These are phyloP conservation scores for Aspergillus baeticus DNA, from an alignment of 495 filamentous ascomycete genomes.

Conservation along the genomic window DNA sequence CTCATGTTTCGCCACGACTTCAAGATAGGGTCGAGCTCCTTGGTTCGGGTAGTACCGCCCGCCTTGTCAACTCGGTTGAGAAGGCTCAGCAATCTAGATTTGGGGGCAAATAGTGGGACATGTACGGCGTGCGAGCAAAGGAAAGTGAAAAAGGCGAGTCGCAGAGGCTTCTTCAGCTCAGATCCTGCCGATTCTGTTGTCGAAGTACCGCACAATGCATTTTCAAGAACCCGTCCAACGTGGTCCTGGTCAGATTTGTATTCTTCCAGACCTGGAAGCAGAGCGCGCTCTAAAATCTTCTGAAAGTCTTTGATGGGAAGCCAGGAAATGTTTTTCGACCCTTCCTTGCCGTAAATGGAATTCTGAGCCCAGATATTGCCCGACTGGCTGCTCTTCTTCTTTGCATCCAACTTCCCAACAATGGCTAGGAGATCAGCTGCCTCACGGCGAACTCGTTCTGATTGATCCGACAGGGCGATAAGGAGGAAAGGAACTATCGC, in stretches of 20 bases:
- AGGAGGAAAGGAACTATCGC: constrained; percentile 75
- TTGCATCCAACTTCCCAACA: constrained; percentile 49
- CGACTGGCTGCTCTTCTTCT: constrained; percentile 25
- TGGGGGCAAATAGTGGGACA: constrained; percentile 65
- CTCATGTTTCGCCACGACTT: constrained; percentile 59
- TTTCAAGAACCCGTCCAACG: constrained; percentile 58
- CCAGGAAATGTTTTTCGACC: constrained; percentile 52
- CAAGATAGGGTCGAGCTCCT: constrained; percentile 68
- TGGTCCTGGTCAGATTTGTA: constrained; percentile 72
- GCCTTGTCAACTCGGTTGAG: constrained; percentile 70
- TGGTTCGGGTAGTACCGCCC: constrained; percentile 62
- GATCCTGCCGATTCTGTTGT: constrained; percentile 38
- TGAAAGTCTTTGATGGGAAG: constrained; percentile 55
- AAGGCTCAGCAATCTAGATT: constrained; percentile 65
- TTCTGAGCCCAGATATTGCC: constrained; percentile 49
- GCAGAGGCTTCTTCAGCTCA: constrained; percentile 64
- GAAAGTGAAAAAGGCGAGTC: constrained; percentile 67
- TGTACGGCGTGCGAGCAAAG: constrained; percentile 68
- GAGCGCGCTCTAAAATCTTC: constrained; percentile 59
- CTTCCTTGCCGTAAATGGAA: constrained; percentile 56
- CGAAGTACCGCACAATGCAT: constrained; percentile 48
- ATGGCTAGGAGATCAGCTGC: constrained; percentile 61
- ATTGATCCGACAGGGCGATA: constrained; percentile 68
- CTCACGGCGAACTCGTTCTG: constrained; percentile 69
- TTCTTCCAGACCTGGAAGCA: constrained; percentile 76